Conservation (phyloP, 805 yeast species). For the Metschnikowia chrysomelidarum region DNA sequence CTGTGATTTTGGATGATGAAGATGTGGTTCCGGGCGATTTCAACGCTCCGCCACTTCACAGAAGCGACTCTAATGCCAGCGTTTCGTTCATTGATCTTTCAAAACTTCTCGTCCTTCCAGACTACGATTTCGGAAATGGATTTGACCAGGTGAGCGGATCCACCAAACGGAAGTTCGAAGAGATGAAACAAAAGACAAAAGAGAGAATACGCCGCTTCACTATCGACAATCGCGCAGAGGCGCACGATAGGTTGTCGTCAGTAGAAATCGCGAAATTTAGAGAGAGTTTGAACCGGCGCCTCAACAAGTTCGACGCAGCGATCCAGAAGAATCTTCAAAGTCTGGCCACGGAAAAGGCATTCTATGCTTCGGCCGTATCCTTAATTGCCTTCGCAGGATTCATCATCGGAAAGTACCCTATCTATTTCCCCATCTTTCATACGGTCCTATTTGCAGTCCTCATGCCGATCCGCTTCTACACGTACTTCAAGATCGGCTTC, state of each 20-base stretch:
- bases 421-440: conserved; percentile 73
- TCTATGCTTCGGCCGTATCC: conserved; percentile 72
- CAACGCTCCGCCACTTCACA: conserved; percentile 4
- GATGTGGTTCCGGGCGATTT: conserved; percentile 4
- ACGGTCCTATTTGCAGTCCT: conserved; percentile 57
- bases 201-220: conserved; percentile 29
- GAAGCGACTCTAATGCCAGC: conserved; percentile 22
- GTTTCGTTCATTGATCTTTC: conserved; percentile 36
- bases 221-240: conserved; percentile 13
- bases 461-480: conserved; percentile 82
- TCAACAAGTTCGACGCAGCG: conserved; percentile 36
- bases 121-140: conserved; percentile 43
- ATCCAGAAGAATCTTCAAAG: conserved; percentile 34
- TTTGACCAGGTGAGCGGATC: conserved; percentile 35
- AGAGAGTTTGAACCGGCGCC: conserved; percentile 29
- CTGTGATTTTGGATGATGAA: conserved; percentile 9
- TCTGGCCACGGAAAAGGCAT: conserved; percentile 61
- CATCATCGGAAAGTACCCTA: conserved; percentile 74
- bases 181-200: conserved; percentile 36
- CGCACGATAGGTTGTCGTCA: conserved; percentile 8
- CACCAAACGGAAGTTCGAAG: conserved; percentile 34
- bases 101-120: conserved; percentile 37
- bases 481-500: conserved; percentile 74
- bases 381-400: conserved; percentile 70
- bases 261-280: conserved; percentile 32